phyloP scores from a whole-genome alignment of 371 early-diverging fungal genomes.

The Mortierella sp. region DNA sequence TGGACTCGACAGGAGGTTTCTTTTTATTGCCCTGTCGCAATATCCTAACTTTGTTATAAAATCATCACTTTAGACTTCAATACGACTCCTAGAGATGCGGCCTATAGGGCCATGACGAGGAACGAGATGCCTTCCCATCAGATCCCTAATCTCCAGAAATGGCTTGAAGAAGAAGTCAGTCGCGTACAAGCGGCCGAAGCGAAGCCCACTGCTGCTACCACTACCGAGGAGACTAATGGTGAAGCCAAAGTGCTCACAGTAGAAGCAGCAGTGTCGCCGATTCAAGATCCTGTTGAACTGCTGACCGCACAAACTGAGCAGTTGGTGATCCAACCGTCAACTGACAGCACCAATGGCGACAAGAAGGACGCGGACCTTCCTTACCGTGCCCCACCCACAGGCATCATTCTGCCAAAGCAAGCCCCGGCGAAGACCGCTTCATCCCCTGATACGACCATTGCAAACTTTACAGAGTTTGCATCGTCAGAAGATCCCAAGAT shows the following conservation, averaged over 20 bases:
- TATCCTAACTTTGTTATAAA: not conserved
- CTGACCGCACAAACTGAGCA: conserved; percentile 20
- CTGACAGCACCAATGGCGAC: conserved; percentile 15
- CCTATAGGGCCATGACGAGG: conserved; percentile 53
- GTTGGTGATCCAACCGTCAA: conserved; percentile 7
- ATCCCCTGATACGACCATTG: conserved; percentile 18
- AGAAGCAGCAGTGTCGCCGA: not conserved
- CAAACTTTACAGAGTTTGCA: conserved; percentile 16
- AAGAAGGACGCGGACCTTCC: conserved; percentile 25
- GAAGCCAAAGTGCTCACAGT: no score
- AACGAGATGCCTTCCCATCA: conserved; percentile 49
- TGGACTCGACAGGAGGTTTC: not conserved
- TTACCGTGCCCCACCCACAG: conserved; percentile 41
- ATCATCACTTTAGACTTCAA: conserved; percentile 60
- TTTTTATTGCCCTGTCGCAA: not conserved
- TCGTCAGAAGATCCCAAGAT: conserved; percentile 40
- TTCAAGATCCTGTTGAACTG: conserved; percentile 13
- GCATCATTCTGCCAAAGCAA: conserved; percentile 32
- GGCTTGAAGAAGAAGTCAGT: conserved; percentile 43
- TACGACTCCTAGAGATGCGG: conserved; percentile 65
- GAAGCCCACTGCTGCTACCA: conserved; percentile 7
- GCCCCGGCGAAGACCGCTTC: not conserved
- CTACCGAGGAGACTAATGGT: no score
- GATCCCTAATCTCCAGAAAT: conserved; percentile 39
- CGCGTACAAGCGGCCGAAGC: conserved; percentile 38